Evolutionary conservation across 352 stramenopile genomes (phyloP).

Genomic region (Globisporangium nunn): DNA sequence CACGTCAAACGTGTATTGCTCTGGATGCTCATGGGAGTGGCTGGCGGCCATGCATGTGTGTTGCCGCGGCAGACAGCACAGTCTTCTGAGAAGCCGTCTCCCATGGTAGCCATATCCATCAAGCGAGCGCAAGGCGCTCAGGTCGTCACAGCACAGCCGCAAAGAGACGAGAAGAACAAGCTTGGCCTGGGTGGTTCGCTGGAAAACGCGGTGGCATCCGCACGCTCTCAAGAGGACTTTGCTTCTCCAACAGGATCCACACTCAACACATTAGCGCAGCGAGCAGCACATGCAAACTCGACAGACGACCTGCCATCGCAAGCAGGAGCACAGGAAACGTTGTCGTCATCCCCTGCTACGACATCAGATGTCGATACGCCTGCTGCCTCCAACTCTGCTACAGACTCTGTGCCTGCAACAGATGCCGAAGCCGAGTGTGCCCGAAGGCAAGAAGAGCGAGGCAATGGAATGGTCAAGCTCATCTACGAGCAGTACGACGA

Average conservation of each 20-base stretch:
- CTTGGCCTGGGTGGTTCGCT: not conserved
- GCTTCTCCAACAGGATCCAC: not conserved
- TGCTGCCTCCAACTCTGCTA: slow-evolving; percentile 1
- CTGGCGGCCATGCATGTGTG: not conserved
- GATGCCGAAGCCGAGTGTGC: slow-evolving; percentile 22
- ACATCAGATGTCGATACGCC: not conserved
- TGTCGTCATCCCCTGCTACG: not conserved
- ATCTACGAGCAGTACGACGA: slow-evolving; percentile 88
- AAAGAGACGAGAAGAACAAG: slow-evolving; percentile 3
- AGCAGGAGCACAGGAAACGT: not conserved
- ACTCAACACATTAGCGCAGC: not conserved
- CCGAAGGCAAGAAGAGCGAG: slow-evolving; percentile 29
- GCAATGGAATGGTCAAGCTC: slow-evolving; percentile 63
- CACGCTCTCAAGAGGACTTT: not conserved
- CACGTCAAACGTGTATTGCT: too few relatives aligned
- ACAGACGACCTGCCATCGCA: not conserved
- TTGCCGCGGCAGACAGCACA: not conserved
- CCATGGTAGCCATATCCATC: not conserved
- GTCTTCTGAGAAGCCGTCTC: not conserved
- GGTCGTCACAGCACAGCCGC: not conserved
- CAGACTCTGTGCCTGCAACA: not conserved
- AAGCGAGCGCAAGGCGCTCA: not conserved
- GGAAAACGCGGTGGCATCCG: not conserved
- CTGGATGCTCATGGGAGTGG: not conserved
- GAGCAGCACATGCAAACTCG: not conserved